These are phyloP conservation scores for Dactylellina cionopaga DNA, from an alignment of 2,329 filamentous ascomycete species.

Conservation along the genomic window DNA sequence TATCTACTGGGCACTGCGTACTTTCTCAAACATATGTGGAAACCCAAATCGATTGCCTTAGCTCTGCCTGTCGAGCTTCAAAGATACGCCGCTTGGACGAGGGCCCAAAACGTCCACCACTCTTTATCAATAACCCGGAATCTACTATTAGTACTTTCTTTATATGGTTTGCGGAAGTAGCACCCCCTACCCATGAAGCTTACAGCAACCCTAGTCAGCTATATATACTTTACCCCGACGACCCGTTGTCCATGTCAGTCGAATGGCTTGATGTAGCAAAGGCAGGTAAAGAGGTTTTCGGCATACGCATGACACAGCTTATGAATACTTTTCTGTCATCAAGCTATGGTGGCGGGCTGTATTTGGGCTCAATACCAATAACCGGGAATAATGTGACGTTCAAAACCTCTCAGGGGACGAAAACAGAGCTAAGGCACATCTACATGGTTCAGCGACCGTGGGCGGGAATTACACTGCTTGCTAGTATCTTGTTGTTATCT, in stretches of 20 bases:
- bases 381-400: constrained; percentile 1
- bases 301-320: constrained; percentile 35
- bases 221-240: constrained; percentile 32
- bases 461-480: constrained; percentile 31
- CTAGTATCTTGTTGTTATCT: constrained; percentile 30
- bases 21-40: constrained; percentile 39
- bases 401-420: constrained; percentile 10
- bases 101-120: constrained; percentile 24
- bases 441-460: constrained; percentile 30
- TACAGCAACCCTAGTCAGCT: constrained; percentile 46
- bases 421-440: constrained; percentile 26
- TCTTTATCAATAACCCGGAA: constrained; percentile 21
- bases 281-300: constrained; percentile 16
- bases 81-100: constrained; percentile 30
- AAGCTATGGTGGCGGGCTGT: constrained; percentile 34
- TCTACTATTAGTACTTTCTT: constrained; percentile 27
- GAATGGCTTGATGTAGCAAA: constrained; percentile 26
- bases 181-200: constrained; percentile 27
- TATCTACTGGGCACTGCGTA: constrained; percentile 21
- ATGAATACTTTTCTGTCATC: constrained; percentile 39
- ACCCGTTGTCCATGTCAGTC: constrained; percentile 25
- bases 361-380: constrained; percentile 30
- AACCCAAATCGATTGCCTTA: constrained; percentile 23
- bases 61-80: constrained; percentile 19
- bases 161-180: constrained; percentile 28